These are phyloP conservation scores for Metschnikowia bowlesiae DNA, from an alignment of 805 yeast genomes.

Conservation along the genomic window DNA sequence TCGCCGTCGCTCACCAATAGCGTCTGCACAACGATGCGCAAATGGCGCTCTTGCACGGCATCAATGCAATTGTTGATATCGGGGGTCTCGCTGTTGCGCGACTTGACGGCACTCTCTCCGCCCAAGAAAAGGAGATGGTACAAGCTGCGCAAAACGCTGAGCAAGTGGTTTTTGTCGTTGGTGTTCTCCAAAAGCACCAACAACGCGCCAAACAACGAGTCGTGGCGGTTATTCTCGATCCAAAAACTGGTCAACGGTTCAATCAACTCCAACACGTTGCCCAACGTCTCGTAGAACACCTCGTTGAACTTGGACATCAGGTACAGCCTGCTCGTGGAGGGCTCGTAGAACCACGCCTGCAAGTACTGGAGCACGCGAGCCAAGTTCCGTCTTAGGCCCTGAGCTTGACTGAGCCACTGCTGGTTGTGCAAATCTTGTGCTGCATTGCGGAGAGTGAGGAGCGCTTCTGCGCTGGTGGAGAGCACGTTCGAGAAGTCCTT, in stretches of 20 bases:
- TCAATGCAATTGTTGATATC: conserved; percentile 42
- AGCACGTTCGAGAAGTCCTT: conserved; percentile 19
- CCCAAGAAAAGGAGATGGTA: conserved; percentile 63
- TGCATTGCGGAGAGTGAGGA: conserved; percentile 72
- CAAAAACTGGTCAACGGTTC: conserved; percentile 82
- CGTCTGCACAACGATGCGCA: conserved; percentile 54
- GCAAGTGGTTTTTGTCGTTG: conserved; percentile 64
- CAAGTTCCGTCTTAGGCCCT: conserved; percentile 43
- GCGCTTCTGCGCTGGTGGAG: conserved; percentile 38
- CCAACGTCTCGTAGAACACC: conserved; percentile 53
- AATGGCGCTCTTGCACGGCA: conserved; percentile 29
- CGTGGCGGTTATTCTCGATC: conserved; percentile 68
- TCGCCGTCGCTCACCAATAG: conserved; percentile 69
- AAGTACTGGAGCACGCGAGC: conserved; percentile 42
- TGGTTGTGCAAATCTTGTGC: conserved; percentile 83
- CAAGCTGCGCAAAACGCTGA: conserved; percentile 69
- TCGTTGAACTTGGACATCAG: conserved; percentile 22
- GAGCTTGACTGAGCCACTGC: conserved; percentile 60
- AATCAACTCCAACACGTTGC: conserved; percentile 69
- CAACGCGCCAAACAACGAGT: conserved; percentile 58
- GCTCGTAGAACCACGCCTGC: conserved; percentile 26
- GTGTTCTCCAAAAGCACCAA: conserved; percentile 46
- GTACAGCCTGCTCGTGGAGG: conserved; percentile 7
- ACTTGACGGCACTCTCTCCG: conserved; percentile 15
- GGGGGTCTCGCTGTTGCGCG: conserved; percentile 8